Conservation (phyloP, 495 filamentous ascomycete species). For the Pseudomonodictys pantanalensis region DNA sequence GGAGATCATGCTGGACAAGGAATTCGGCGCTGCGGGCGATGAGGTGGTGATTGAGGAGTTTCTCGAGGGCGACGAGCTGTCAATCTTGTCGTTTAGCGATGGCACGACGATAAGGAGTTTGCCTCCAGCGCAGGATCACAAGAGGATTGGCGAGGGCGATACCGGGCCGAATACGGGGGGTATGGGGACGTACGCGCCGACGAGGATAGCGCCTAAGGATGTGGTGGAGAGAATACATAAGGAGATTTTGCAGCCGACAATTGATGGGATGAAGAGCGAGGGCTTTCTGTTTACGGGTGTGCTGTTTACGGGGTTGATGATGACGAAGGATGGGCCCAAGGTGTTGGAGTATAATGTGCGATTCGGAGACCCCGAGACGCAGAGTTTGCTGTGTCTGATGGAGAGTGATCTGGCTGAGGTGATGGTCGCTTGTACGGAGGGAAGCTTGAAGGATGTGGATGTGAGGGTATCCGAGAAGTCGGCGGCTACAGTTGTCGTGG, state of each 20-base stretch:
- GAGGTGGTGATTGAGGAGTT: conserved; percentile 97
- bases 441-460: conserved; percentile 66
- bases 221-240: conserved; percentile 74
- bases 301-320: conserved; percentile 95
- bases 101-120: conserved; percentile 79
- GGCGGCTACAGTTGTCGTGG: conserved; percentile 88
- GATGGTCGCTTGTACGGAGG: conserved; percentile 79
- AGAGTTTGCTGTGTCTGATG: conserved; percentile 83
- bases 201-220: conserved; percentile 71
- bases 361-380: conserved; percentile 94
- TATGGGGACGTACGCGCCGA: conserved; percentile 92
- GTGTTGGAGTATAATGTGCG: conserved; percentile 95
- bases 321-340: conserved; percentile 82
- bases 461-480: conserved; percentile 66
- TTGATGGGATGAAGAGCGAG: conserved; percentile 83
- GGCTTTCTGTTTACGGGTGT: conserved; percentile 77
- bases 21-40: conserved; percentile 83
- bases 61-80: conserved; percentile 86
- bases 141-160: conserved; percentile 88
- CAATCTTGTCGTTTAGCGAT: conserved; percentile 86
- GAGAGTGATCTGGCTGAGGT: conserved; percentile 88
- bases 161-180: conserved; percentile 92
- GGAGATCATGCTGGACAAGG: conserved; percentile 84
- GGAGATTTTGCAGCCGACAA: conserved; percentile 82
- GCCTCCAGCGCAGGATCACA: conserved; percentile 96